These are phyloP conservation scores for Exophiala sp. DNA, from an alignment of 2,329 filamentous ascomycete species.

Conservation along the genomic window DNA sequence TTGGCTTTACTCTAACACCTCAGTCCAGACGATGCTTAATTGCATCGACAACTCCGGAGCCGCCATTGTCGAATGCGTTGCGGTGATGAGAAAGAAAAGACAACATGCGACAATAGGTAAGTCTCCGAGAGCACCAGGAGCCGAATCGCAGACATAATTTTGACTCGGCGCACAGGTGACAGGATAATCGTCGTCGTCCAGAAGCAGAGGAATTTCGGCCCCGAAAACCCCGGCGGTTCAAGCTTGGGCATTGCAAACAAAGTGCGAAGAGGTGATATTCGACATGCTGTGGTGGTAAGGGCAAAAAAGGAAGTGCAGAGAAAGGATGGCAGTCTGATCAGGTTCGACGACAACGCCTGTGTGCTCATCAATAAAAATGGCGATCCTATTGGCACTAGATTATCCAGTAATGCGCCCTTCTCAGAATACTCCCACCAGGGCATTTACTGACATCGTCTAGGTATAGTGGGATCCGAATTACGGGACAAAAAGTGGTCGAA, in stretches of 20 bases:
- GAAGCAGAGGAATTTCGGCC: conserved; percentile 75
- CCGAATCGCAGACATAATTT: no score
- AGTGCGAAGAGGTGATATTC: conserved; percentile 91
- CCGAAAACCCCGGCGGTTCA: conserved; percentile 56
- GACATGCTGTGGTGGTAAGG: conserved; percentile 90
- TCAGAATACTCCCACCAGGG: conserved; percentile 2
- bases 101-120: conserved; percentile 76
- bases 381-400: conserved; percentile 85
- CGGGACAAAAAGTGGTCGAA: conserved; percentile 95
- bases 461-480: conserved; percentile 83
- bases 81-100: conserved; percentile 84
- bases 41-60: conserved; percentile 99
- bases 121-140: conserved; percentile 25
- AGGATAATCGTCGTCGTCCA: conserved; percentile 96
- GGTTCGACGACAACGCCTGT: conserved; percentile 97
- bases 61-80: conserved; percentile 91
- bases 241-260: conserved; percentile 78
- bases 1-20: not conserved
- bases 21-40: conserved; percentile 78
- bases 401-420: conserved; percentile 57
- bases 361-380: conserved; percentile 95
- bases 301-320: conserved; percentile 82
- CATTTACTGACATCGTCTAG: conserved; percentile 35
- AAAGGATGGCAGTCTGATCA: conserved; percentile 80
- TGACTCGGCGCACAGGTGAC: conserved; percentile 58